Conservation (phyloP, 192 early-diverging fungal species). For the Podila epicladia region DNA sequence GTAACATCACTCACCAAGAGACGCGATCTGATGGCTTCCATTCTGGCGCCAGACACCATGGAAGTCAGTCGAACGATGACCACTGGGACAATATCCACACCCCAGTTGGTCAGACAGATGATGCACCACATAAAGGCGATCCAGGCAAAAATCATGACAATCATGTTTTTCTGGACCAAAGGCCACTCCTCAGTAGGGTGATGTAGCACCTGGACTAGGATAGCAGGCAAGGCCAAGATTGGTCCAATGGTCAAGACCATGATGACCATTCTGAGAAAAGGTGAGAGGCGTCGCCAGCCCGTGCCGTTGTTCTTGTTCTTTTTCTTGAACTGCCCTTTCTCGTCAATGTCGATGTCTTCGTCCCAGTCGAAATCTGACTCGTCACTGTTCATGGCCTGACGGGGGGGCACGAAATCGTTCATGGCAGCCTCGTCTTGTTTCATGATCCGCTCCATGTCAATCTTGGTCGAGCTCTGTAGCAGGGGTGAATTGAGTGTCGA, state of each 20-base stretch:
- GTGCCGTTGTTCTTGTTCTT: background rate
- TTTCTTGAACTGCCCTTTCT: constrained; percentile 9
- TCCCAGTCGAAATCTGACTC: constrained; percentile 54
- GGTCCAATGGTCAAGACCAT: constrained; percentile 23
- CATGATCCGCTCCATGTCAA: constrained; percentile 50
- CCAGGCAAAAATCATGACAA: constrained; percentile 41
- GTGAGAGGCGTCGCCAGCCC: constrained; percentile 32
- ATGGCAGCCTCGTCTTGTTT: constrained; percentile 44
- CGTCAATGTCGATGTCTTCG: constrained; percentile 37
- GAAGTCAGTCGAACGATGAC: constrained; percentile 31
- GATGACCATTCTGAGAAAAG: constrained; percentile 37
- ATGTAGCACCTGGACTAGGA: constrained; percentile 6
- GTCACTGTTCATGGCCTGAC: constrained; percentile 52
- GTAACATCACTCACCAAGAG: constrained; percentile 17
- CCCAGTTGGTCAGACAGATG: constrained; percentile 43
- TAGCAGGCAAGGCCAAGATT: constrained; percentile 35
- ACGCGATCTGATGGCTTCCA: constrained; percentile 27
- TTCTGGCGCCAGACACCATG: constrained; percentile 13
- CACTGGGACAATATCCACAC: constrained; percentile 30
- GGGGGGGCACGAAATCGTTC: constrained; percentile 48
- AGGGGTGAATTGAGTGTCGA: constrained; percentile 6
- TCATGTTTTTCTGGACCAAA: constrained; percentile 14
- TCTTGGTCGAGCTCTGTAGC: constrained; percentile 23
- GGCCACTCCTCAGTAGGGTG: background rate
- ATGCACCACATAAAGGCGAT: constrained; percentile 49